These are phyloP conservation scores for Oxytropis ochrocephala DNA, from an alignment of 306 rosid genomes.

Conservation along the genomic window DNA sequence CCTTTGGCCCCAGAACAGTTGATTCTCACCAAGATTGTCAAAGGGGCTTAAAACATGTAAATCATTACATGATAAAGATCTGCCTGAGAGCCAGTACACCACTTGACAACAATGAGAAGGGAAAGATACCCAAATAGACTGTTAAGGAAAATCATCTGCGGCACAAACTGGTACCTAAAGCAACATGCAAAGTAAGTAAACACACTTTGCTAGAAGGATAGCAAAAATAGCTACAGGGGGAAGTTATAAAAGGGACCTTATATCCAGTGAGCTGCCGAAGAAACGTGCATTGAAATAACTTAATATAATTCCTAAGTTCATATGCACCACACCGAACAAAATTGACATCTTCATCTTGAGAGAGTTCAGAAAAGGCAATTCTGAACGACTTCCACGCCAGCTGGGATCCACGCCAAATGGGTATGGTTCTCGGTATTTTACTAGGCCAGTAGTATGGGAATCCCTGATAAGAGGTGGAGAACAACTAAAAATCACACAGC, in stretches of 20 bases:
- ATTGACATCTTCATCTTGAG: constrained; percentile 99
- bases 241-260: constrained; percentile 47
- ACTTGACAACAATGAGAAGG: constrained; percentile 90
- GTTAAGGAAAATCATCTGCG: constrained; percentile 93
- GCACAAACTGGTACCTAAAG: constrained; percentile 94
- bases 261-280: constrained; percentile 71
- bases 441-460: constrained; percentile 67
- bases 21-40: constrained; percentile 88
- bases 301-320: constrained; percentile 87
- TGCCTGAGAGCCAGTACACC: constrained; percentile 98
- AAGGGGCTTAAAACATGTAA: constrained; percentile 97
- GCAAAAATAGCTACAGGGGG: constrained; percentile 8
- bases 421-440: constrained; percentile 72
- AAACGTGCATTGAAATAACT: constrained; percentile 90
- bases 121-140: constrained; percentile 98
- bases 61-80: constrained; percentile 99
- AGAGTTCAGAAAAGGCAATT: constrained; percentile 83
- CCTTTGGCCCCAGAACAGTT: constrained; percentile 97
- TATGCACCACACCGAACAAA: constrained; percentile 83
- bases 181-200: constrained; percentile 26
- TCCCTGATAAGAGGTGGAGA: constrained; percentile 55
- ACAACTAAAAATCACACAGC: constrained; percentile 3
- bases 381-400: constrained; percentile 99
- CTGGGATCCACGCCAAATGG: constrained; percentile 99
- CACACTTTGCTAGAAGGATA: constrained; percentile 12